A percentile compares a stretch with the other conserved stretches of the same genome.
These are phyloP conservation scores for Sicyos edulis DNA, from an alignment of 306 rosid genomes.

Conservation along the genomic window DNA sequence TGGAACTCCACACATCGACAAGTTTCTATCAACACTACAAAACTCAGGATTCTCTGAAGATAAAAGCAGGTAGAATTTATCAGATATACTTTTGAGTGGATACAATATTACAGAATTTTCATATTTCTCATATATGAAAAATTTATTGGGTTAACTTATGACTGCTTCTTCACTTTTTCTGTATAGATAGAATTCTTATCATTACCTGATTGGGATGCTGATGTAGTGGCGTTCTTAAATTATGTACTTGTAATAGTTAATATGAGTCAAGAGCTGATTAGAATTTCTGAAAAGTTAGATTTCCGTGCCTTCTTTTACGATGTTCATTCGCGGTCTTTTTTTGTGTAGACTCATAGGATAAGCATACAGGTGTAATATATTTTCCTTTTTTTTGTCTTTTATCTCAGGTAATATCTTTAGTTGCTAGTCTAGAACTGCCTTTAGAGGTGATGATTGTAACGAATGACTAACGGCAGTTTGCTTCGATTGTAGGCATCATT, in stretches of 20 bases:
- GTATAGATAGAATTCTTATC: background rate
- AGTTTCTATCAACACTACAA: slow-evolving; percentile 6
- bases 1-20: slow-evolving; percentile 16
- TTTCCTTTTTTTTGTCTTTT: background rate
- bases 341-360: background rate
- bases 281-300: background rate
- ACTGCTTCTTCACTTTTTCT: background rate
- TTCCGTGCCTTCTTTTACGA: background rate
- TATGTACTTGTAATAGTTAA: background rate
- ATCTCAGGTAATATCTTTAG: slow-evolving; percentile 14
- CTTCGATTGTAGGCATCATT: slow-evolving; percentile 10
- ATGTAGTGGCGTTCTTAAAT: background rate
- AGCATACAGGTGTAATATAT: background rate
- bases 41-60: slow-evolving; percentile 22
- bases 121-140: background rate
- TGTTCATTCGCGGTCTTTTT: slow-evolving; percentile 2
- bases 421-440: slow-evolving; percentile 28
- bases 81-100: background rate
- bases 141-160: background rate
- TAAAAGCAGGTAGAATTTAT: slow-evolving; percentile 32
- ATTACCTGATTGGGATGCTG: background rate
- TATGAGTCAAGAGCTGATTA: background rate
- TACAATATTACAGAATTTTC: background rate
- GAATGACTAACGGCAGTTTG: slow-evolving; percentile 17
- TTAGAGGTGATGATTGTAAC: slow-evolving; percentile 15